Conservation (phyloP, 2,329 filamentous ascomycete genomes). For the Davidsoniella virescens region DNA sequence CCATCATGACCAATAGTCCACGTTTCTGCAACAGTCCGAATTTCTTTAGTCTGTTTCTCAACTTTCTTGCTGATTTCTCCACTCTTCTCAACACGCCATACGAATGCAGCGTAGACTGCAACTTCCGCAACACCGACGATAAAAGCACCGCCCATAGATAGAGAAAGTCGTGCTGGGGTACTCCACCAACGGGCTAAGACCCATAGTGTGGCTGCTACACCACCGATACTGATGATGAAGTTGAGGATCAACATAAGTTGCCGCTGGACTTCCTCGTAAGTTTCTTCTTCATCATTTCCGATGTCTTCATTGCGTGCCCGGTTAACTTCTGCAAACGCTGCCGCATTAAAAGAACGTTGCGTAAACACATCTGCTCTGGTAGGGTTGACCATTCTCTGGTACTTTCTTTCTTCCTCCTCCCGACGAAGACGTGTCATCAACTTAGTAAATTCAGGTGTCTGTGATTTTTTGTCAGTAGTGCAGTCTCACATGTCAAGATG, state of each 20-base stretch:
- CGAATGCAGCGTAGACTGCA: conserved; percentile 58
- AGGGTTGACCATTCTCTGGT: conserved; percentile 63
- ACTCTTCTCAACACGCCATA: conserved; percentile 53
- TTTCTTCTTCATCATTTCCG: conserved; percentile 36
- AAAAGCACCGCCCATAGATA: conserved; percentile 54
- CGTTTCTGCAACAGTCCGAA: conserved; percentile 52
- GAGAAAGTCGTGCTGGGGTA: conserved; percentile 49
- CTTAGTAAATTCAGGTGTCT: conserved; percentile 71
- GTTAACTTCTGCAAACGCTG: conserved; percentile 39
- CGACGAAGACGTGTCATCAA: conserved; percentile 73
- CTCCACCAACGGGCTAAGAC: conserved; percentile 63
- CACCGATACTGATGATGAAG: conserved; percentile 71
- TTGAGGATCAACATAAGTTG: conserved; percentile 78
- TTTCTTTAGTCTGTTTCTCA: conserved; percentile 31
- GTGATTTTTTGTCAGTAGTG: conserved; percentile 11
- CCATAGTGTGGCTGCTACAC: conserved; percentile 64
- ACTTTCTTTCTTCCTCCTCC: conserved; percentile 67
- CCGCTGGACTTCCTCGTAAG: conserved; percentile 61
- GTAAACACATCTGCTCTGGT: conserved; percentile 39
- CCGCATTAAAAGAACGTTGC: conserved; percentile 39
- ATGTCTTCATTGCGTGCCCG: conserved; percentile 30
- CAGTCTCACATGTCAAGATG: conserved; percentile 5
- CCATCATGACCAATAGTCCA: conserved; percentile 44
- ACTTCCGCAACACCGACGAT: conserved; percentile 62
- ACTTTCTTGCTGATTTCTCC: conserved; percentile 42